Evolutionary conservation across 73 alveolate genomes (phyloP).

Genomic region (Stentor roeselii): DNA sequence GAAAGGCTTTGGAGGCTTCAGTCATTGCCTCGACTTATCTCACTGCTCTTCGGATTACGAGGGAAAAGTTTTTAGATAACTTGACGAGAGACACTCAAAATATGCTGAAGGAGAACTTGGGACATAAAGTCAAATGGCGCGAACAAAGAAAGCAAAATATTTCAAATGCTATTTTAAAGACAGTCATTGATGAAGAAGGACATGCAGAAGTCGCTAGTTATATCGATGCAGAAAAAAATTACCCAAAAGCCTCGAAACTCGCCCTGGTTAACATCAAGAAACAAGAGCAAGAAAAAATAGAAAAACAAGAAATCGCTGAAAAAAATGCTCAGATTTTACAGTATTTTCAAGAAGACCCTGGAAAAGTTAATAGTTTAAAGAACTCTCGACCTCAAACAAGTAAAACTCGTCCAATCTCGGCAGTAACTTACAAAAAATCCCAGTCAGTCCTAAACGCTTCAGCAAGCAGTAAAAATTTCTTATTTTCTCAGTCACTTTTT

Average conservation of each 20-base stretch:
- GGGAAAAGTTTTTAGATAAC: conserved; percentile 3
- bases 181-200: background rate
- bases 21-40: conserved; percentile 14
- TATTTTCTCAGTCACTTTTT: background rate
- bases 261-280: background rate
- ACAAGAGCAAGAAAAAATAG: background rate
- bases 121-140: conserved; percentile 2
- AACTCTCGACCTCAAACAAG: conserved; percentile 14
- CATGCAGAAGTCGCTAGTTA: background rate
- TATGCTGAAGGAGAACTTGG: background rate
- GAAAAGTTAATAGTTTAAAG: background rate
- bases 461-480: background rate
- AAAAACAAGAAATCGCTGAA: background rate
- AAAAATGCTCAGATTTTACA: background rate
- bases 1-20: conserved; percentile 18
- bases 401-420: conserved; percentile 8
- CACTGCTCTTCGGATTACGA: conserved; percentile 8
- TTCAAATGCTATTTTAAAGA: background rate
- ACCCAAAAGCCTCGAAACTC: conserved; percentile 28
- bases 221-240: conserved; percentile 18
- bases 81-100: conserved; percentile 22
- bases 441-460: background rate
- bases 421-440: background rate
- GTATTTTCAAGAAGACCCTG: background rate
- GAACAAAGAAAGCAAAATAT: background rate